These are phyloP conservation scores for Cephalotrichum gorgonifer DNA, from an alignment of 2,329 filamentous ascomycete genomes.

Conservation along the genomic window DNA sequence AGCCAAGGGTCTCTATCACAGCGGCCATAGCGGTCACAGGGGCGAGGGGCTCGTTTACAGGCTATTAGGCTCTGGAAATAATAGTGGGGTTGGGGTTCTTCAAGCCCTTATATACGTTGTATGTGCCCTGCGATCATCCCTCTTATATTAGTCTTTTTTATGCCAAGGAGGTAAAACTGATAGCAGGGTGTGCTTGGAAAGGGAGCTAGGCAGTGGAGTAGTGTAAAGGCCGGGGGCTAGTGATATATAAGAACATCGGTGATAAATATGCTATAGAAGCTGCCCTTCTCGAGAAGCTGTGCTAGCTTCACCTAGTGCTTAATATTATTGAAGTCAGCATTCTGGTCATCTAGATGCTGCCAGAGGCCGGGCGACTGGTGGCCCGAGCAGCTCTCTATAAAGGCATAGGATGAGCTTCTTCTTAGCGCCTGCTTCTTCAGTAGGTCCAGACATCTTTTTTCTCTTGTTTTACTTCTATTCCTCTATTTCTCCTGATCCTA, in stretches of 20 bases:
- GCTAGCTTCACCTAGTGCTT: constrained; percentile 52
- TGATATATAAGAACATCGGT: constrained; percentile 40
- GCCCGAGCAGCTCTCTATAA: constrained; percentile 30
- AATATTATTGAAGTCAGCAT: constrained; percentile 48
- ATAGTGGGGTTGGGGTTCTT: constrained; percentile 45
- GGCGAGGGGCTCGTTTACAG: constrained; percentile 56
- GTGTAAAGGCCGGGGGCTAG: too few relatives aligned
- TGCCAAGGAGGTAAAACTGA: neutral
- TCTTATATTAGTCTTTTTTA: neutral
- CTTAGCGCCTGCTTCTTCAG: constrained; percentile 11
- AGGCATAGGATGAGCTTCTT: constrained; percentile 31
- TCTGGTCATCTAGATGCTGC: constrained; percentile 55
- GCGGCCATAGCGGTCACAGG: constrained; percentile 59
- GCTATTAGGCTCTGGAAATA: constrained; percentile 55
- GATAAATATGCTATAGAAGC: constrained; percentile 44
- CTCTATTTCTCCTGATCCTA: neutral
- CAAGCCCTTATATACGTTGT: constrained; percentile 59
- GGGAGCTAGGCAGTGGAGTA: too few relatives aligned
- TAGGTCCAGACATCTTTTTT: neutral
- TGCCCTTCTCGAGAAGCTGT: constrained; percentile 44
- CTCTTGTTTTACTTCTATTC: neutral
- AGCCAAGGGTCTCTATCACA: constrained; percentile 53
- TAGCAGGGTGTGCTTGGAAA: too few relatives aligned
- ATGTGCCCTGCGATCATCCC: constrained; percentile 38
- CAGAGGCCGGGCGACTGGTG: constrained; percentile 38